Evolutionary conservation across 257 asterid species (phyloP).

Genomic region (Primulina eburnea): DNA sequence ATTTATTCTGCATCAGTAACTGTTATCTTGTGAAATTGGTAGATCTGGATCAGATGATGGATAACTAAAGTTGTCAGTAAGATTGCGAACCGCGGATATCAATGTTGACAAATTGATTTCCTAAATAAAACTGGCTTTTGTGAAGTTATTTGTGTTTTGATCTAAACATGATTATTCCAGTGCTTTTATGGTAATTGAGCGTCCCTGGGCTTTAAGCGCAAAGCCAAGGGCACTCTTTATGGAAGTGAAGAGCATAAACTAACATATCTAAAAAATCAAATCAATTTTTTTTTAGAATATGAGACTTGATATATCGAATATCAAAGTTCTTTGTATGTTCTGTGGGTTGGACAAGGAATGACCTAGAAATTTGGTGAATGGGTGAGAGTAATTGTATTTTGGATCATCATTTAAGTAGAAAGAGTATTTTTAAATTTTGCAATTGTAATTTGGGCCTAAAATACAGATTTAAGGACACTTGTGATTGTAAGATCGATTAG

Average conservation of each 20-base stretch:
- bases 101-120: not conserved
- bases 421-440: not conserved
- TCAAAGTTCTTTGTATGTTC: not conserved
- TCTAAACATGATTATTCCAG: not conserved
- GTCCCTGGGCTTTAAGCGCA: not conserved
- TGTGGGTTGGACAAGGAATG: not conserved
- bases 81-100: not conserved
- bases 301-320: too few species aligned
- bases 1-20: not conserved
- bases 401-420: not conserved
- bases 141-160: conserved; percentile 6
- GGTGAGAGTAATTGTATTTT: too few species aligned
- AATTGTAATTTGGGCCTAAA: not conserved
- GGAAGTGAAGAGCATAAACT: not conserved
- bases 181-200: not conserved
- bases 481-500: not conserved
- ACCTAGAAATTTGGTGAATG: not conserved
- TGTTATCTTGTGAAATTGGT: not conserved
- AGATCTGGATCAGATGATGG: conserved; percentile 19
- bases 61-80: not conserved
- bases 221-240: not conserved
- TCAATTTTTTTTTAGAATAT: too few species aligned
- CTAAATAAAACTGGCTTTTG: not conserved
- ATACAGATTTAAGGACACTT: not conserved
- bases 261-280: too few species aligned